phyloP scores from a whole-genome alignment of 495 filamentous ascomycete genomes.

The Tetracladium setigerum region DNA sequence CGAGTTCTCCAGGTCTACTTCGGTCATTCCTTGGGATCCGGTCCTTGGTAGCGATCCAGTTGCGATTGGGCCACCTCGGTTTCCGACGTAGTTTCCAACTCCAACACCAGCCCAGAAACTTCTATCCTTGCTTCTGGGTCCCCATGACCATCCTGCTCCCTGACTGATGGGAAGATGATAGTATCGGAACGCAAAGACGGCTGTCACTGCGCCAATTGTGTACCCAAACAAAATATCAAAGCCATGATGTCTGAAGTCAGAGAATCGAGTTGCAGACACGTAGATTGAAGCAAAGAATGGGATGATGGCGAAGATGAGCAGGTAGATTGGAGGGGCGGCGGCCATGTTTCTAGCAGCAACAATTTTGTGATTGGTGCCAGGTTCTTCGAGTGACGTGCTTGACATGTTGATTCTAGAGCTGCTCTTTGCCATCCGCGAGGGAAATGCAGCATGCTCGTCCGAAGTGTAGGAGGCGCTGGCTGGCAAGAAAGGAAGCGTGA shows the following conservation, averaged over 20 bases:
- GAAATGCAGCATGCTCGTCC: constrained; percentile 29
- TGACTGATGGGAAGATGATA: constrained; percentile 59
- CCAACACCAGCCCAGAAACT: constrained; percentile 57
- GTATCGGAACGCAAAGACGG: constrained; percentile 44
- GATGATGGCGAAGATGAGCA: constrained; percentile 59
- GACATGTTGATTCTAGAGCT: constrained; percentile 3
- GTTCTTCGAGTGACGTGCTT: not conserved
- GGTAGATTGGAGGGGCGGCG: constrained; percentile 62
- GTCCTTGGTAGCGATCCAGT: not conserved
- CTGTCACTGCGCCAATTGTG: constrained; percentile 46
- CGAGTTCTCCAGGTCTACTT: constrained; percentile 4
- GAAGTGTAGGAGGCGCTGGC: constrained; percentile 27
- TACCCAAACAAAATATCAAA: constrained; percentile 83
- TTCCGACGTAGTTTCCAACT: constrained; percentile 37
- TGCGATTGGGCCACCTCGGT: not conserved
- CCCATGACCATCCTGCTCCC: constrained; percentile 53
- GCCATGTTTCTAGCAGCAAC: constrained; percentile 49
- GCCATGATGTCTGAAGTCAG: constrained; percentile 82
- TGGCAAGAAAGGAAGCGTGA: constrained; percentile 47
- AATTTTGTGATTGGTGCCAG: constrained; percentile 11
- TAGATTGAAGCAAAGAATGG: constrained; percentile 48
- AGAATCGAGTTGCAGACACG: constrained; percentile 52
- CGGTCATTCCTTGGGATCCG: not conserved
- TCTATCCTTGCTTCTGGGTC: constrained; percentile 41
- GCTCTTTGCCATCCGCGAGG: constrained; percentile 30